phyloP scores from a whole-genome alignment of 2,329 filamentous ascomycete genomes.

The Pestalotiopsis sp. region DNA sequence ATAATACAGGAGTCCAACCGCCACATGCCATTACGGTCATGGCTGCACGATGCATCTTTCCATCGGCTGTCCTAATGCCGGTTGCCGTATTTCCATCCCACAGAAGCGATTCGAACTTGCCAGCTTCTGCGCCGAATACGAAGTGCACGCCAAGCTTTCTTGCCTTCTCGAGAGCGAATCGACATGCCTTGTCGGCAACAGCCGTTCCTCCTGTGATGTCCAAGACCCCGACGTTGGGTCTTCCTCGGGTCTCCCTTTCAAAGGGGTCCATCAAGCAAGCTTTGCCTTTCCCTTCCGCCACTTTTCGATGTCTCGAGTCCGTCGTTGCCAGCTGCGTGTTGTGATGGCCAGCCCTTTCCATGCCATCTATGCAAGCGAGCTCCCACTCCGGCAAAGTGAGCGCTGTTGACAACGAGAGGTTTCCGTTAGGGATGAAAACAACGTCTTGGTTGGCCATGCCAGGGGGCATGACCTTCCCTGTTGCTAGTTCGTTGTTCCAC shows the following conservation, averaged over 20 bases:
- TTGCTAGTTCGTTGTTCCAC: conserved; percentile 45
- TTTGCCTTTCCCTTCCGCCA: conserved; percentile 31
- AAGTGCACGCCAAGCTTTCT: conserved; percentile 42
- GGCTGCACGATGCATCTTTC: conserved; percentile 13
- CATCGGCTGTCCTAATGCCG: conserved; percentile 43
- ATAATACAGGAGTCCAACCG: conserved; percentile 44
- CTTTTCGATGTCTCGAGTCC: conserved; percentile 27
- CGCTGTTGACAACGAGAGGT: conserved; percentile 29
- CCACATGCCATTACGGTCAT: conserved; percentile 32
- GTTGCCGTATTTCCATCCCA: conserved; percentile 26
- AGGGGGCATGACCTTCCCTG: conserved; percentile 32
- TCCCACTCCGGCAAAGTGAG: conserved; percentile 35
- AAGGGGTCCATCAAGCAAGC: conserved; percentile 41
- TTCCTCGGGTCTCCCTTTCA: conserved; percentile 26
- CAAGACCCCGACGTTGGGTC: conserved; percentile 40
- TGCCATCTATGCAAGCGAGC: conserved; percentile 35
- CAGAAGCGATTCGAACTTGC: conserved; percentile 29
- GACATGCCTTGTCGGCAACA: conserved; percentile 49
- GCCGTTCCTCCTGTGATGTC: conserved; percentile 49
- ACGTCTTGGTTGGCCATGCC: conserved; percentile 39
- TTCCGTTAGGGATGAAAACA: conserved; percentile 42
- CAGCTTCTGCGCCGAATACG: conserved; percentile 36
- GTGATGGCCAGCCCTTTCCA: conserved; percentile 35
- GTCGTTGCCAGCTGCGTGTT: conserved; percentile 38
- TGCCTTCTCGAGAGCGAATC: conserved; percentile 46